A percentile compares a stretch with the other conserved stretches of the same genome.
Evolutionary conservation across 169 alveolate genomes (phyloP).

Genomic region (Theileria orientalis): DNA sequence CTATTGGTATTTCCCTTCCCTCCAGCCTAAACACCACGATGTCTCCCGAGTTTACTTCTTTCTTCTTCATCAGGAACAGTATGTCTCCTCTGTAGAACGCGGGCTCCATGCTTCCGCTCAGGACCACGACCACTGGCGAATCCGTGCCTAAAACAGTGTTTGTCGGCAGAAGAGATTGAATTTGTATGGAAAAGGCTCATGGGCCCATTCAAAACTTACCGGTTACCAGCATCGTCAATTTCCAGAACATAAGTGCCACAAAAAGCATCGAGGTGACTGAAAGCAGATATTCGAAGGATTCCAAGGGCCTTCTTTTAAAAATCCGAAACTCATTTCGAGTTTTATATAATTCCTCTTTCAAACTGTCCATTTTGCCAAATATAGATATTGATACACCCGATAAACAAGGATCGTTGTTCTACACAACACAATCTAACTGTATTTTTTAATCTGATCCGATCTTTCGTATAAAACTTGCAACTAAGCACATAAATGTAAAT

Average conservation of each 20-base stretch:
- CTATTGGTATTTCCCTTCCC: constrained; percentile 89
- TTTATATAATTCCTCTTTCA: constrained; percentile 20
- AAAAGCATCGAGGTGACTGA: constrained; percentile 35
- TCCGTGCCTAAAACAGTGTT: constrained; percentile 76
- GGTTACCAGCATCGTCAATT: constrained; percentile 36
- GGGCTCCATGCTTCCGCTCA: constrained; percentile 92
- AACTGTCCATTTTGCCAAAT: constrained; percentile 33
- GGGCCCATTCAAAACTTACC: constrained; percentile 16
- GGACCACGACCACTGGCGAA: constrained; percentile 91
- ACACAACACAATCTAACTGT: too few relatives aligned
- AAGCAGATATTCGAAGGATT: constrained; percentile 48
- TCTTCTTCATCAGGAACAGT: constrained; percentile 75
- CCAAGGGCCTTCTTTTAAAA: constrained; percentile 48
- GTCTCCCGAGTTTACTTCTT: constrained; percentile 69
- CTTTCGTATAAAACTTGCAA: too few relatives aligned
- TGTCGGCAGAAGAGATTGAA: neutral
- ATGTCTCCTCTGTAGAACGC: constrained; percentile 91
- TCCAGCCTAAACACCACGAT: constrained; percentile 74
- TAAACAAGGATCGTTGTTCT: too few relatives aligned
- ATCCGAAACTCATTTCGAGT: constrained; percentile 34
- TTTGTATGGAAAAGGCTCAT: neutral
- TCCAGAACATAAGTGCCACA: constrained; percentile 66
- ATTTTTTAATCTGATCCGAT: too few relatives aligned
- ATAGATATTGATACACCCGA: constrained; percentile 8
- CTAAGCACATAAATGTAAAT: too few relatives aligned